Base-by-base conservation (phyloP, 805 yeast species). In the Teunomyces stri region DNA sequence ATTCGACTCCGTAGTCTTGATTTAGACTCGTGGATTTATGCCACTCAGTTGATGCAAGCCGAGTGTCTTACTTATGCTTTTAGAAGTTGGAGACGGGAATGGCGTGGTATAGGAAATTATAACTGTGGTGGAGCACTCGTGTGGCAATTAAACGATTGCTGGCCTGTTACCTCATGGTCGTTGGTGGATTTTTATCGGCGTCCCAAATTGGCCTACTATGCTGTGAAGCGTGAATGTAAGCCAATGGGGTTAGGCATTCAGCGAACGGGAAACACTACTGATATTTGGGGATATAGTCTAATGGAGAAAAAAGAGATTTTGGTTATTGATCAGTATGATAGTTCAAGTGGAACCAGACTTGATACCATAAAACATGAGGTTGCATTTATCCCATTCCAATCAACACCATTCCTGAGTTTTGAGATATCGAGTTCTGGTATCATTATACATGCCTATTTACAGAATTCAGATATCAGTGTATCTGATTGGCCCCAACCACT, bases 91-190 rank as follows among this genome's bases (percentile, higher is more conserved):
- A 65, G 80, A 59, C 52, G 79, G 16, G 58, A 70, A 45, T 78
- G 82, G 82, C 60, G 62, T 25, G 61, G 59, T 4, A 58, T 57
- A 4, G 66, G 66, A 2, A 53, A 62, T 31, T 64, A 75, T 36
- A 61, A 65, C 34, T 56, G 58, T 35, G 75, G 78, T 12, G 82
- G 82, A 3, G 71, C 77, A 3, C 56, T 78, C 33, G 80, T 78
- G 6, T 78, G 82, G 82, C 82, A 78, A 58, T 56, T 75, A 21
- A 76, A 78, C 50, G 82, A 78, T 55, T 75, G 79, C 48, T 76
- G 80, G 77, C 82, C 82, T 1, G 75, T 67, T 2, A 68, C 80
- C 1, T 65, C 74, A n/a, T 78, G 82, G 82, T 61, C 81, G 0
- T 58, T 77, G 25, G 62, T 69, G 15, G 82, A 78, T 52, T 69